A percentile compares a stretch with the other conserved stretches of the same genome.
Conservation (phyloP, 495 filamentous ascomycete genomes). For the Halenospora varia region DNA sequence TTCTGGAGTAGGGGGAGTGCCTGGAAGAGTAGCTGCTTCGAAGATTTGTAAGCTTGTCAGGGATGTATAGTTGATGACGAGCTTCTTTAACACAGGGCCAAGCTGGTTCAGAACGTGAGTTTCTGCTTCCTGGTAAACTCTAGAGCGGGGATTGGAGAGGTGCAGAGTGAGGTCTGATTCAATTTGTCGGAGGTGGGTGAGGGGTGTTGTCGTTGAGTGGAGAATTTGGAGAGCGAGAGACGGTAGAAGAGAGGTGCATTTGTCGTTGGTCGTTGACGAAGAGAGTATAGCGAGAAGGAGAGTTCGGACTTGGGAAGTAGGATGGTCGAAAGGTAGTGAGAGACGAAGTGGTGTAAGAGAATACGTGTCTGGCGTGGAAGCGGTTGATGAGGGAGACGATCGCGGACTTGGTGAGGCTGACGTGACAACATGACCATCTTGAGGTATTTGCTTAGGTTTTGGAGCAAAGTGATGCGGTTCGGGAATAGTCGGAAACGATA, state of each 20-base stretch:
- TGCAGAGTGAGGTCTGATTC: constrained; percentile 34
- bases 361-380: constrained; percentile 30
- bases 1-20: not conserved
- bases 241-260: constrained; percentile 20
- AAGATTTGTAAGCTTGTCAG: constrained; percentile 47
- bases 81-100: constrained; percentile 33
- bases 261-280: constrained; percentile 12
- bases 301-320: constrained; percentile 20
- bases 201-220: constrained; percentile 43
- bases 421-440: not conserved
- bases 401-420: constrained; percentile 16
- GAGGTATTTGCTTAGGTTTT: constrained; percentile 1
- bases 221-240: constrained; percentile 48
- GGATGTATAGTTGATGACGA: constrained; percentile 43
- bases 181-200: constrained; percentile 37
- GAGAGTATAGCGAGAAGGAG: constrained; percentile 20
- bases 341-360: constrained; percentile 25
- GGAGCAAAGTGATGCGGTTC: constrained; percentile 12
- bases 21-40: constrained; percentile 38
- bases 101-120: constrained; percentile 15
- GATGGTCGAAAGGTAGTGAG: constrained; percentile 13
- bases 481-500: constrained; percentile 19
- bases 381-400: constrained; percentile 22
- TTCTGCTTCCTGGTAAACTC: constrained; percentile 22
- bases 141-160: constrained; percentile 17